Base-by-base conservation (phyloP, 495 filamentous ascomycete species). In the Astrothelium subdiscretum region DNA sequence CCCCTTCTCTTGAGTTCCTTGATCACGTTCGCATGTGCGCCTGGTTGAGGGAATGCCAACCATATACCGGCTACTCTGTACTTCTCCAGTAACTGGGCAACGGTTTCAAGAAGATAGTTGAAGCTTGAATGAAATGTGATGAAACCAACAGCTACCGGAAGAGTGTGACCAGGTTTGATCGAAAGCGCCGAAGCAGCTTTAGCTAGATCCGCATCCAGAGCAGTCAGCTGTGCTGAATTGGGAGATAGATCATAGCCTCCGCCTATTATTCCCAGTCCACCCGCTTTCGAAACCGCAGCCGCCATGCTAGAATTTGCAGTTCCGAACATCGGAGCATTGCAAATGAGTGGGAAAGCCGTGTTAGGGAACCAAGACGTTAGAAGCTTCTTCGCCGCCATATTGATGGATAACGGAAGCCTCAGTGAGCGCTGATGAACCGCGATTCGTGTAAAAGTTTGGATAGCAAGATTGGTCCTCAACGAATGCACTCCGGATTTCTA, bases 321-420 rank as follows among this genome's bases (percentile, higher is more conserved):
- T 27, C 86, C 73, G 44, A 85, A 81, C 87, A 94, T 91, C 4
- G 89, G 89, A 0, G 88, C 88, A 60, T 77, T 71, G 61, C 83
- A 74, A 22, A 94, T 79, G 48, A 91, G 77, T 0, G 89, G 87
- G 15, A 67, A 62, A 6, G 15, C 32, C 12, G 32, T 26, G 40
- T 15, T 32, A 20, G 59, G 59, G 59, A 61, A 61, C 59, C 59
- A 61, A 4, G 59, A 43, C 27, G 51, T 61, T 20, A 61, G 38
- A 20, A 61, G 38, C 51, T 32, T 8, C n/a, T 48, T 42, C 20
- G 59, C 6, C 22, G 48, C 48, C 48, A 54, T 54, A n/a, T n/a
- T n/a, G n/a, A n/a, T n/a, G n/a, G n/a, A n/a, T n/a, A n/a, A n/a
- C n/a, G n/a, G n/a, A n/a, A n/a, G n/a, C n/a, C n/a, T n/a, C n/a